These are phyloP conservation scores for Heimioporus punctisporus DNA, from an alignment of 1,284 basidiomycete genomes.

Conservation along the genomic window DNA sequence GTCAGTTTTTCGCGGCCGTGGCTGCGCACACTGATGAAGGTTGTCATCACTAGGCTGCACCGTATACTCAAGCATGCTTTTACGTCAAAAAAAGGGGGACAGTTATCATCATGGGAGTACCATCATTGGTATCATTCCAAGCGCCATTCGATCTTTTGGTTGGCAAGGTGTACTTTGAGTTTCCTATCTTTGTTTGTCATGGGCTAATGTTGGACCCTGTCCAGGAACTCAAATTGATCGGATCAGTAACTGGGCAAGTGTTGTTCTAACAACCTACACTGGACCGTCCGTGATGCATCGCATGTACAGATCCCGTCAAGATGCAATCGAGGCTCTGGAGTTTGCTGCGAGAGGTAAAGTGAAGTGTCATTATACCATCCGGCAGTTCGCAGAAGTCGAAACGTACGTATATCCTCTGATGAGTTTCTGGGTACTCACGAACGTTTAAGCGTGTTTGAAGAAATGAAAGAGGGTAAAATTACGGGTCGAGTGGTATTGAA, in stretches of 20 bases:
- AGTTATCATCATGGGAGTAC: slow-evolving; percentile 67
- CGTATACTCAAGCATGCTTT: slow-evolving; percentile 65
- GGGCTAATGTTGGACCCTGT: not conserved
- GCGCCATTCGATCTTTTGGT: slow-evolving; percentile 61
- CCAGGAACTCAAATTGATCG: slow-evolving; percentile 56
- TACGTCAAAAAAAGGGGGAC: slow-evolving; percentile 61
- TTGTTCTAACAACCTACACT: too few species aligned
- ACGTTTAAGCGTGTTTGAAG: slow-evolving; percentile 33
- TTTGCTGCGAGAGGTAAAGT: slow-evolving; percentile 65
- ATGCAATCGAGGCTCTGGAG: slow-evolving; percentile 64
- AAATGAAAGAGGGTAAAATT: slow-evolving; percentile 36
- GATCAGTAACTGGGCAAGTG: slow-evolving; percentile 58
- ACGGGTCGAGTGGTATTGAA: slow-evolving; percentile 38
- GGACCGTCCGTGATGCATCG: too few species aligned
- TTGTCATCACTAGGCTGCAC: slow-evolving; percentile 49
- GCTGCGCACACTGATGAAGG: slow-evolving; percentile 58
- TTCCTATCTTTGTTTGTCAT: not conserved
- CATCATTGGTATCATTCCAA: slow-evolving; percentile 38
- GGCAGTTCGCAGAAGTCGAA: slow-evolving; percentile 51
- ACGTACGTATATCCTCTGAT: slow-evolving; percentile 40
- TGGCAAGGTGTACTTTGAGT: slow-evolving; percentile 42
- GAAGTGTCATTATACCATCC: slow-evolving; percentile 50
- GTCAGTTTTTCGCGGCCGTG: slow-evolving; percentile 31
- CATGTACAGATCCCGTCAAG: slow-evolving; percentile 51
- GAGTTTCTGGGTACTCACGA: not conserved